Conservation (phyloP, 2,329 filamentous ascomycete genomes). For the Trichoderma arundinaceum region DNA sequence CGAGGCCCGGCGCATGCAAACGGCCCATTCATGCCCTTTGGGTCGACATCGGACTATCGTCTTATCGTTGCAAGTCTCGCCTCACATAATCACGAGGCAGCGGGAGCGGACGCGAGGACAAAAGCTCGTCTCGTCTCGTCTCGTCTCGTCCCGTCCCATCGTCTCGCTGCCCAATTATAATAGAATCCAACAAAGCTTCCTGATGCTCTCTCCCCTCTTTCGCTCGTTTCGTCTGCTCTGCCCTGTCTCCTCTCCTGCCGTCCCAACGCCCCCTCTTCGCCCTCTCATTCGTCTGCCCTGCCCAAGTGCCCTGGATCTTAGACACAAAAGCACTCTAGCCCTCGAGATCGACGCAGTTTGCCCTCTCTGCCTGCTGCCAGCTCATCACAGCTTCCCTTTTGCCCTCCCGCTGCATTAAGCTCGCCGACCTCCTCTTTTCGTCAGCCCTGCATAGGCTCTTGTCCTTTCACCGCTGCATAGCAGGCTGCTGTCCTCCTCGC, state of each 20-base stretch:
- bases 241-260: constrained; percentile 10
- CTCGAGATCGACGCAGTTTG: constrained; percentile 20
- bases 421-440: constrained; percentile 4
- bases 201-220: constrained; percentile 11
- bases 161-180: constrained; percentile 30
- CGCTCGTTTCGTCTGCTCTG: constrained; percentile 13
- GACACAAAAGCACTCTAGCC: constrained; percentile 28
- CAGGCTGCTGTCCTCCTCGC: constrained; percentile 15
- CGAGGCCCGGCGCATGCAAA: background rate
- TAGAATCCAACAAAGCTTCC: constrained; percentile 2
- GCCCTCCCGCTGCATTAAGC: constrained; percentile 17
- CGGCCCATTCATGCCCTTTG: background rate
- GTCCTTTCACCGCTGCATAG: constrained; percentile 24
- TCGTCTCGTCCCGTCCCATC: too few relatives aligned
- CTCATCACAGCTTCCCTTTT: constrained; percentile 1
- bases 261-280: constrained; percentile 17
- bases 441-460: constrained; percentile 25
- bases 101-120: background rate
- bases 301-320: constrained; percentile 6
- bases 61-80: constrained; percentile 24
- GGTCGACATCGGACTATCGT: constrained; percentile 25
- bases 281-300: background rate
- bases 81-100: constrained; percentile 26
- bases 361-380: constrained; percentile 22
- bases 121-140: constrained; percentile 6